These are phyloP conservation scores for Botrytis hyacinthi DNA, from an alignment of 2,329 filamentous ascomycete species.

Conservation along the genomic window DNA sequence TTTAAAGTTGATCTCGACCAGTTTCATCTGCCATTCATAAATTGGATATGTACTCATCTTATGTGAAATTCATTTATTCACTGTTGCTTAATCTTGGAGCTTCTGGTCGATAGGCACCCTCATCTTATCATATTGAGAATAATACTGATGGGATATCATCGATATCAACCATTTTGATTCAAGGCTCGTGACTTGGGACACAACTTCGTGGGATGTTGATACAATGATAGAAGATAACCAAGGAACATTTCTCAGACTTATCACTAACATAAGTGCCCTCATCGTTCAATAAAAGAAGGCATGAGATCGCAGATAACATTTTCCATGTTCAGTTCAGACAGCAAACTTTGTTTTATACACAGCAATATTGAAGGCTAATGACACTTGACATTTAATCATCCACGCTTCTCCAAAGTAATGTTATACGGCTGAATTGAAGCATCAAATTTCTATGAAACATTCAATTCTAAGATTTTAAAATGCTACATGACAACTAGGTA, in stretches of 20 bases:
- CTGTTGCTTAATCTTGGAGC: background rate
- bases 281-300: background rate
- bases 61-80: background rate
- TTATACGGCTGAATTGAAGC: fast-evolving
- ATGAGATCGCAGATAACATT: background rate
- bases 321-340: background rate
- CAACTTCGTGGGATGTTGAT: background rate
- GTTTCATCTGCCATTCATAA: background rate
- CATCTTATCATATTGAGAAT: background rate
- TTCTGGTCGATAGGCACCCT: background rate
- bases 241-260: background rate
- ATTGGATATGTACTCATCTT: background rate
- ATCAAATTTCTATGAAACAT: background rate
- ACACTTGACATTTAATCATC: background rate
- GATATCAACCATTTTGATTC: background rate
- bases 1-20: background rate
- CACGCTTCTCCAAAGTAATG: background rate
- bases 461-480: background rate
- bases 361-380: background rate
- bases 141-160: background rate
- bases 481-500: background rate
- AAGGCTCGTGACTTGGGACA: background rate
- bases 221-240: background rate
- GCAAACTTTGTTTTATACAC: background rate
- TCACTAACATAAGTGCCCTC: fast-evolving